Evolutionary conservation across 805 yeast species (phyloP), one percentile per base, ranked within the genome.

Genomic region (Metschnikowia proteae): DNA sequence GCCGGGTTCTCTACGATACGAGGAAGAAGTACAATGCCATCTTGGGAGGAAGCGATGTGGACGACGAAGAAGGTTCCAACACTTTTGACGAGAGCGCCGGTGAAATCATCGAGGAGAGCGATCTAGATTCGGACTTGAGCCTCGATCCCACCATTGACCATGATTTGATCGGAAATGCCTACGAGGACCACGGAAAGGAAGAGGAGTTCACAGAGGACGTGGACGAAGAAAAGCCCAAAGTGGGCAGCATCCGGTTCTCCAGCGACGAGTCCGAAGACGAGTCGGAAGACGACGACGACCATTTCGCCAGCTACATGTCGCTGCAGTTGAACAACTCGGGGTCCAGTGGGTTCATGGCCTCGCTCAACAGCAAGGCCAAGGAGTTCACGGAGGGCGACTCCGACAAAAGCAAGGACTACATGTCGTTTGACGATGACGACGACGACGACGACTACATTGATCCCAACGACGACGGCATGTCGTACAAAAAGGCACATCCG

Each of bases 1-100:
- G 84, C 50, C 84, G 86, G 50, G 84, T 89, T 0, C 73, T 94
- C 52, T 87, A 86, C 53, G 96, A 88, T 59, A 89, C 96, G 2
- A 78, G 99, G 56, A 96, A 90, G 63, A 91, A 90, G 69, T 94
- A 94, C 67, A 94, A 92, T 66, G 90, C 96, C 8, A 86, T 92
- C 30, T 75, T 94, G 38, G 99, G 99, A 22, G 95, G 92, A n/a
- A 54, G 59, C 27, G 59, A 55, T 28, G 80, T 74, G 23, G 81
- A 73, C 27, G 76, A 73, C n/a, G 60, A 57, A 8, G 60, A 57
- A 22, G 59, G 53, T 2, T 55, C 59, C n/a, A 49, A 56, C 44
- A 54, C 58, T 3, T 55, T 57, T 26, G 60, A 57, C 32, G 75
- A 71, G 54, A 71, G 72, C 10, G 50, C 63, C 13, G 74, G 70